A percentile compares a stretch with the other conserved stretches of the same genome.
These are phyloP conservation scores for Pseudocercospora eumusae DNA, from an alignment of 2,329 filamentous ascomycete species.

Conservation along the genomic window DNA sequence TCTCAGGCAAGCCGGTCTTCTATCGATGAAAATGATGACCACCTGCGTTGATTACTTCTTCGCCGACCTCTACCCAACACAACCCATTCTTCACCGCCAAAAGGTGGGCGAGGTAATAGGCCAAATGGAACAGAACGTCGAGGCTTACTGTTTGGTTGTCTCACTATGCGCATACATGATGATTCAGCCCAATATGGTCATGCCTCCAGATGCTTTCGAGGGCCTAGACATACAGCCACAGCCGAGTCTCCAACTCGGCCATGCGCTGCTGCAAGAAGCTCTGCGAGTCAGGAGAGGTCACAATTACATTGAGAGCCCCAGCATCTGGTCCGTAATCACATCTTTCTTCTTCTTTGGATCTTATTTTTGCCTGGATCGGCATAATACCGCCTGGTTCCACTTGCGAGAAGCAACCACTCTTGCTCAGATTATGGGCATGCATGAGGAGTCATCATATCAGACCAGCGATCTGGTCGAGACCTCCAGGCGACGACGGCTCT, in stretches of 20 bases:
- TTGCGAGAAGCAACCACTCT: slow-evolving; percentile 63
- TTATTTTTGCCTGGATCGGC: slow-evolving; percentile 63
- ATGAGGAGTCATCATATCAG: slow-evolving; percentile 59
- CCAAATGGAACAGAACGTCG: slow-evolving; percentile 54
- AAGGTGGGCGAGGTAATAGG: slow-evolving; percentile 56
- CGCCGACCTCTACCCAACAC: slow-evolving; percentile 63
- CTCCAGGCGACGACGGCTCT: slow-evolving; percentile 58
- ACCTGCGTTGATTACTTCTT: slow-evolving; percentile 63
- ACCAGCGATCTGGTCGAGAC: slow-evolving; percentile 51
- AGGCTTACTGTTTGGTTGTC: slow-evolving; percentile 60
- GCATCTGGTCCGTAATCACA: slow-evolving; percentile 59
- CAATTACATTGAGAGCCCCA: slow-evolving; percentile 60
- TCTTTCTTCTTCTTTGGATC: slow-evolving; percentile 64
- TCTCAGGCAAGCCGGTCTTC: slow-evolving; percentile 52
- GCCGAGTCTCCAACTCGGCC: slow-evolving; percentile 50
- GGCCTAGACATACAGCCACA: slow-evolving; percentile 53
- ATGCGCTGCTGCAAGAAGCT: slow-evolving; percentile 61
- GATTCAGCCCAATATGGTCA: slow-evolving; percentile 51
- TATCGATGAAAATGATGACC: slow-evolving; percentile 53
- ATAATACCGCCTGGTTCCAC: slow-evolving; percentile 64
- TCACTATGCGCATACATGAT: slow-evolving; percentile 54
- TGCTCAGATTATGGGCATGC: slow-evolving; percentile 60
- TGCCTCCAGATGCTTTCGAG: slow-evolving; percentile 46
- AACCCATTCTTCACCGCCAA: slow-evolving; percentile 59
- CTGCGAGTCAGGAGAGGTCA: slow-evolving; percentile 58